Evolutionary conservation across 2,329 filamentous ascomycete species (phyloP), one percentile per base, ranked within the genome.

Genomic region (Tolypocladium pustulatum): DNA sequence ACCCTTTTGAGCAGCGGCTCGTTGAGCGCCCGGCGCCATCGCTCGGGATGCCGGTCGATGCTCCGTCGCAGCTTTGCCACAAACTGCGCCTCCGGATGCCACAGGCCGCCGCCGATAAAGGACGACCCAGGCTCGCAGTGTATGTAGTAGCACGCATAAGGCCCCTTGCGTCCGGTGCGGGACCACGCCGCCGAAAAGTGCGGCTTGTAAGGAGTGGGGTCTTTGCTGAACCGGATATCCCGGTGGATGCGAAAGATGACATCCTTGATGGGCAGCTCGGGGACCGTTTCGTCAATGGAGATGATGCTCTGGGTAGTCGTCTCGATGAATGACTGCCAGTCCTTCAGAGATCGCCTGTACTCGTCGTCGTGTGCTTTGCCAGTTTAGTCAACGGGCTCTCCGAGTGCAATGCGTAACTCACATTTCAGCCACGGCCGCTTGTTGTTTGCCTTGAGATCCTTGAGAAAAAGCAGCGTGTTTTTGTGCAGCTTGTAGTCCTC

Each of bases 161-260:
- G 87, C 0, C 90, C 90, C 73, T 96, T 96, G 58, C 89, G 83
- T 25, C 91, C 91, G 0, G 91, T 95, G 25, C 91, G 86, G 59
- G 89, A 94, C 84, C 90, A 96, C 30, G 90, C 89, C 41, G 88
- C 91, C 12, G 88, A 89, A 73, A 92, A 96, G 73, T 92, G 84
- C 57, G 90, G 83, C 86, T 95, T 96, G 77, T 96, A 96, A 0
- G 92, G 91, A 2, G 90, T 94, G 25, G 83, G 88, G 67, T 96
- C 87, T 65, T 90, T 88, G 67, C 82, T 89, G 74, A 96, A 96
- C 58, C 91, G 84, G 51, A 94, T 81, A 66, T 96, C 91, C 65
- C 91, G 81, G 72, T 96, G 91, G 60, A 96, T 94, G 61, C 91
- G 86, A 70, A 93, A 96, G 54, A 91, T 85, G 65, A 96, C 77